phyloP scores from a whole-genome alignment of 192 early-diverging fungal genomes.

The Funneliformis mosseae region DNA sequence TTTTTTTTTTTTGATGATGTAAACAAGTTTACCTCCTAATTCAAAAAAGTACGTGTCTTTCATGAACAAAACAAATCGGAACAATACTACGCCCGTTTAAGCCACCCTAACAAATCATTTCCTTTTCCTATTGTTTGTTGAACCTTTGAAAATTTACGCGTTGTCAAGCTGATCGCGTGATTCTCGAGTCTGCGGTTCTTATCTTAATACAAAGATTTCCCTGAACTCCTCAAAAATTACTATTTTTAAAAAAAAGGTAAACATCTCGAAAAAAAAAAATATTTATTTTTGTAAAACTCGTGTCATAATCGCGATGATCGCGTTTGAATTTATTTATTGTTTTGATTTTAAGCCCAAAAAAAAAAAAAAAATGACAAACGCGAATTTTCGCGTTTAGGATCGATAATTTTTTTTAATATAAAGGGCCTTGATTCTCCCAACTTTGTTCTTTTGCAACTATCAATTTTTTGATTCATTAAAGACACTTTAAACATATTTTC shows the following conservation, averaged over 20 bases:
- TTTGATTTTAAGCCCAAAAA: background rate
- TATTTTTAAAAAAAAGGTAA: too few relatives aligned
- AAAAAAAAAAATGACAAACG: background rate
- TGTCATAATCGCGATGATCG: too few relatives aligned
- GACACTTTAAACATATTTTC: background rate
- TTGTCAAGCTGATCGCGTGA: background rate
- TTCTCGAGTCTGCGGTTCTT: background rate
- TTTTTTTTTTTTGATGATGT: background rate
- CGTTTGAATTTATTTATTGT: too few relatives aligned
- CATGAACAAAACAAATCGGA: background rate
- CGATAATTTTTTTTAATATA: conserved; percentile 2
- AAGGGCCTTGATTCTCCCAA: background rate
- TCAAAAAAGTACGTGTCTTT: conserved; percentile 7
- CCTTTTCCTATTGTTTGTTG: too few relatives aligned
- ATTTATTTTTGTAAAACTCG: too few relatives aligned
- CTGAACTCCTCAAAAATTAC: too few relatives aligned
- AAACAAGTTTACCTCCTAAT: background rate
- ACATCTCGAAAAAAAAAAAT: too few relatives aligned
- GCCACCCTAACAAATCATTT: background rate
- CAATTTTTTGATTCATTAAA: background rate
- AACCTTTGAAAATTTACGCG: background rate
- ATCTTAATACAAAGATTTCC: too few relatives aligned
- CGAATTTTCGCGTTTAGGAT: conserved; percentile 2
- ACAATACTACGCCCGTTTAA: background rate
- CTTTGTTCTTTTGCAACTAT: background rate